Percentiles rank a stretch among this genome's conserved stretches.
Evolutionary conservation across 2,329 filamentous ascomycete species (phyloP).

Genomic region (Hymenoscyphus scutula): DNA sequence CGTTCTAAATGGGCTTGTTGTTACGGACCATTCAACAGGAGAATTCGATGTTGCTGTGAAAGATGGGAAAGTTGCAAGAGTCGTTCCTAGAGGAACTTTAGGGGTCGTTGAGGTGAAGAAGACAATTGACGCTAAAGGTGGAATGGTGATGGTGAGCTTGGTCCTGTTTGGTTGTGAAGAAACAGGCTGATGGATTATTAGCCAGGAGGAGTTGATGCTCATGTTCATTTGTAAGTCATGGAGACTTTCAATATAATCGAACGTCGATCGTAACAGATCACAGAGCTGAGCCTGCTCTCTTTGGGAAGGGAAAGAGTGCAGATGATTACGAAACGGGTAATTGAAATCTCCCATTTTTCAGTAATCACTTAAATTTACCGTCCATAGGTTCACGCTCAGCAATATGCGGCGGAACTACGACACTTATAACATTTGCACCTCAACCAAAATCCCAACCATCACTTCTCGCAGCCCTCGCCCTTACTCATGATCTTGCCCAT

Average conservation of each 20-base stretch:
- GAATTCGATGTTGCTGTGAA: conserved; percentile 45
- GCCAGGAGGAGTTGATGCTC: conserved; percentile 45
- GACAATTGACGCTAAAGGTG: conserved; percentile 42
- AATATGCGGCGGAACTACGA: conserved; percentile 48
- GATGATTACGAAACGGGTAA: conserved; percentile 33
- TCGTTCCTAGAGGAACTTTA: conserved; percentile 37
- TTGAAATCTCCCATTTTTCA: neutral
- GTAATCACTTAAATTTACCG: conserved; percentile 16
- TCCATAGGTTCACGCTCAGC: conserved; percentile 42
- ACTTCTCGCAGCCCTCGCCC: conserved; percentile 43
- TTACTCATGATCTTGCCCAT: conserved; percentile 43
- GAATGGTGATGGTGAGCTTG: conserved; percentile 41
- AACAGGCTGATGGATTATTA: conserved; percentile 13
- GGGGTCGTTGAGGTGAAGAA: conserved; percentile 32
- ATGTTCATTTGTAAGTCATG: conserved; percentile 42
- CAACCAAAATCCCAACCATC: conserved; percentile 45
- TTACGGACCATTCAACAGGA: conserved; percentile 40
- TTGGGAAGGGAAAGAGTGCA: conserved; percentile 37
- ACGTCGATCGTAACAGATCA: neutral
- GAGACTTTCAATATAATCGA: neutral
- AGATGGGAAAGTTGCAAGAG: conserved; percentile 40
- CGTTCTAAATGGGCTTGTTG: conserved; percentile 43
- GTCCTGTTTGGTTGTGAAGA: neutral
- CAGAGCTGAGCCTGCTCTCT: conserved; percentile 43
- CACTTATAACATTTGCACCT: conserved; percentile 47